Evolutionary conservation across 805 yeast genomes (phyloP), one percentile per base, ranked within the genome.

Genomic region (Debaryomyces prosopidis): DNA sequence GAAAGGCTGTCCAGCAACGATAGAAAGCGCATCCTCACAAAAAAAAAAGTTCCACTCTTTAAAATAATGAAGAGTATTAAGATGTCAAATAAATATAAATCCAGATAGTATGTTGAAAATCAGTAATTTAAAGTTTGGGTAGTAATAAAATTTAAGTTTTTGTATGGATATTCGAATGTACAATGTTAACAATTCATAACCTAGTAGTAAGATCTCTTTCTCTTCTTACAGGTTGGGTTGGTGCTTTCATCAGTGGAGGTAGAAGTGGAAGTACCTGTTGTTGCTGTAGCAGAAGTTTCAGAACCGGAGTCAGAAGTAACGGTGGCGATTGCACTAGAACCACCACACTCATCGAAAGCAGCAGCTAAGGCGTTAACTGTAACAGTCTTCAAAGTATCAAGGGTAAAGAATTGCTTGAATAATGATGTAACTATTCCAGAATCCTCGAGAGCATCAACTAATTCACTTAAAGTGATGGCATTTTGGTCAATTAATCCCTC

Each of bases 301-400:
- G 59, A 34, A 9, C 59, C 49, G 16, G 60, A 56, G 34, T 58
- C 53, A n/a, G 57, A 52, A 15, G 66, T 53, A 39, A 69, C 54
- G 9, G 63, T 48, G 27, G 60, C 46, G 23, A 64, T 53, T 17
- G 64, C 50, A 42, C 59, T 50, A 11, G 63, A 45, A 38, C 61
- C 62, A 17, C 59, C 65, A 64, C 77, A 71, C 39, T 68, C 50
- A 47, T 68, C 67, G 44, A 62, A 59, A 18, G 72, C 73, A 44
- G 75, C 75, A 48, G 72, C 72, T 57, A 71, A 69, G 20, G 76
- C 73, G 44, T 65, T 71, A 50, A 66, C 66, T 41, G 68, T 61
- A 44, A 70, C 67, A n/a, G 71, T 59, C 57, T 67, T 60, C 53
- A 71, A 67, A 15, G 74, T 70, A 14, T 51, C 54, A 35, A 69